Percentiles rank a stretch among this genome's conserved stretches.
phyloP scores from a whole-genome alignment of 139 green algal genomes.

The Coelastrella sp. region DNA sequence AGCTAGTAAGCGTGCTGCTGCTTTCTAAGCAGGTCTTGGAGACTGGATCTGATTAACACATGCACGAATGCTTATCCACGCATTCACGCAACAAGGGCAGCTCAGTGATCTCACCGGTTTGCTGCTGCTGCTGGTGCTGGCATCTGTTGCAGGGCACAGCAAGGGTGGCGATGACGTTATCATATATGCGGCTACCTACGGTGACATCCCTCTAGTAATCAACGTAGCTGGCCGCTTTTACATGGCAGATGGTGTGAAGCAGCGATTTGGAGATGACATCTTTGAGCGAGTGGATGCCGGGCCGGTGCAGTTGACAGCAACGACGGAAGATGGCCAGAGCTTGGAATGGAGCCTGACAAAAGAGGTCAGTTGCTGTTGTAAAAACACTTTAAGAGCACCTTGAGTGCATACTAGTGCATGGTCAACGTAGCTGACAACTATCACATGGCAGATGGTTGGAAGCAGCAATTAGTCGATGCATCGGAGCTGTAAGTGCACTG shows the following conservation, averaged over 20 bases:
- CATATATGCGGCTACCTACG: conserved; percentile 70
- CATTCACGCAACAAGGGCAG: background rate
- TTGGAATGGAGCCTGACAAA: conserved; percentile 57
- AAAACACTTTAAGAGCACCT: background rate
- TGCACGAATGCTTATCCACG: background rate
- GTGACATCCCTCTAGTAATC: conserved; percentile 73
- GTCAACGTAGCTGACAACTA: too few relatives aligned
- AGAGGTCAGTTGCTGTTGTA: conserved; percentile 40
- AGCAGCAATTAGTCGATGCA: too few relatives aligned
- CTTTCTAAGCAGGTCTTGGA: background rate
- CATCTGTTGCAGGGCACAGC: conserved; percentile 65
- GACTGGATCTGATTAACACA: background rate
- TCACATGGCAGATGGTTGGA: too few relatives aligned
- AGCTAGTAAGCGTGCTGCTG: too few relatives aligned
- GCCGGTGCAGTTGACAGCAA: conserved; percentile 44
- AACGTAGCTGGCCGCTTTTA: conserved; percentile 74
- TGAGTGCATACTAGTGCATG: background rate
- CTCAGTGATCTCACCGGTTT: background rate
- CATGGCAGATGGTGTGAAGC: conserved; percentile 57
- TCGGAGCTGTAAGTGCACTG: too few relatives aligned
- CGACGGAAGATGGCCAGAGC: conserved; percentile 16
- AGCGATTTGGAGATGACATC: conserved; percentile 69
- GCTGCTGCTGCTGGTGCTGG: background rate
- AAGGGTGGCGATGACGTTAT: conserved; percentile 75
- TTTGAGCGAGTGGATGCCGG: conserved; percentile 56